Evolutionary conservation across 2,329 filamentous ascomycete species (phyloP), one percentile per base, ranked within the genome.

Genomic region (Metarhizium sp.): DNA sequence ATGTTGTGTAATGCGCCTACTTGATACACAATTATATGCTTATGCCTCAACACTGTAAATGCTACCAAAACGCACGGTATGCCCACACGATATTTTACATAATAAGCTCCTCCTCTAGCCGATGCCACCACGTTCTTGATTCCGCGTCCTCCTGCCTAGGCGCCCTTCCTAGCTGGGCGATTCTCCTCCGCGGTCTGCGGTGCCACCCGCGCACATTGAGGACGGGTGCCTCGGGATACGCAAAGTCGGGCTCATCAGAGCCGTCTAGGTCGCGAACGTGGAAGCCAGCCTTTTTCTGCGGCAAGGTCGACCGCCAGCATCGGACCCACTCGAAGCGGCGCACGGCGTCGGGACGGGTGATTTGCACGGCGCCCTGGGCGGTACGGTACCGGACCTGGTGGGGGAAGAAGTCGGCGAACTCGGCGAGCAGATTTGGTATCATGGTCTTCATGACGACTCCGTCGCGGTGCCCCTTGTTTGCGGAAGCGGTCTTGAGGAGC

Each of bases 331-430:
- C 52, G 54, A 63, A 64, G 16, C 65, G 61, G 10, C 34, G 55
- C 2, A 54, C 40, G 18, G 59, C 57, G 16, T 64, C 57, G 32
- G 63, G 57, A 6, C 66, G 63, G 8, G 56, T 13, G 16, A 73
- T 57, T 4, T 51, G 43, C 46, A 71, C 62, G 36, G 60, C 18
- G 45, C 69, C 71, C 43, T 70, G 66, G 4, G 62, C 59, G 2
- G 66, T 68, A 47, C 68, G 68, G 58, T 72, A 72, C 16, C 55
- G 56, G 43, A 73, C 43, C 50, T 63, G 52, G 10, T 58, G 55
- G 18, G 59, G 64, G 45, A 73, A 59, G 61, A 73, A 72, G 40
- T 69, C 65, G 36, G 57, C 53, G 34, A 70, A 71, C 40, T 72
- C 69, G 29, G 56, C 55, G 29, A 73, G 40, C 16, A 73, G 61